Base-by-base conservation (phyloP, 2,329 filamentous ascomycete species). In the Aspergillus sp. region DNA sequence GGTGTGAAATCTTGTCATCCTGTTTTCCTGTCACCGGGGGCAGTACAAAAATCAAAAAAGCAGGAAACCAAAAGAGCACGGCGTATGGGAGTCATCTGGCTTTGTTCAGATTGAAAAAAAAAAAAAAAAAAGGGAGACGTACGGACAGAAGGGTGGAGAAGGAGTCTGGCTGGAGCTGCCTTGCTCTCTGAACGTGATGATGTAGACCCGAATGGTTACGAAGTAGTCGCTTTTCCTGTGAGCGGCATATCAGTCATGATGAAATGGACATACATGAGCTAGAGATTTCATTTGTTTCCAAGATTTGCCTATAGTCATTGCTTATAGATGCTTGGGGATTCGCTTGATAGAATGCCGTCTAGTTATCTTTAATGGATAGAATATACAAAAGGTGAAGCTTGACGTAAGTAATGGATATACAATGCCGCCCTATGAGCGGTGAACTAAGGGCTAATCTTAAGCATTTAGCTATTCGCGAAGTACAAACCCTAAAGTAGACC, bases 11-110 rank as follows among this genome's bases (percentile, higher is more conserved):
- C 40, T 54, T 51, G 44, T 43, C 50, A 46, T 48, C 43, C 44
- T 39, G 13, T 33, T 40, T 40, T 40, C 27, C 19, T 45, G 32
- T 46, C 35, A 36, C 32, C 32, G 26, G 35, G 36, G 42, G 27
- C 32, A 42, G 37, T 37, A 38, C 29, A 33, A 49, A 44, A 34
- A 13, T 7, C 27, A 28, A 28, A 38, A 42, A 37, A 33, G 27
- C 29, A 38, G 19, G 31, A n/a, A 40, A 35, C 11, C 36, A 42
- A 54, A 58, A 55, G 50, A 58, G 51, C 47, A 57, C 50, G 62
- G 63, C 62, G 61, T 61, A 61, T 57, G 51, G 60, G 61, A 60
- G 55, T 62, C 56, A 48, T 57, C 51, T 61, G 52, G 49, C 57
- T 54, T 57, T 54, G 51, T 47, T 54, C 54, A 51, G 49, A 55